Percentiles rank a stretch among this genome's conserved stretches.
Evolutionary conservation across 257 asterid genomes (phyloP).

Genomic region (Salvia splendens): DNA sequence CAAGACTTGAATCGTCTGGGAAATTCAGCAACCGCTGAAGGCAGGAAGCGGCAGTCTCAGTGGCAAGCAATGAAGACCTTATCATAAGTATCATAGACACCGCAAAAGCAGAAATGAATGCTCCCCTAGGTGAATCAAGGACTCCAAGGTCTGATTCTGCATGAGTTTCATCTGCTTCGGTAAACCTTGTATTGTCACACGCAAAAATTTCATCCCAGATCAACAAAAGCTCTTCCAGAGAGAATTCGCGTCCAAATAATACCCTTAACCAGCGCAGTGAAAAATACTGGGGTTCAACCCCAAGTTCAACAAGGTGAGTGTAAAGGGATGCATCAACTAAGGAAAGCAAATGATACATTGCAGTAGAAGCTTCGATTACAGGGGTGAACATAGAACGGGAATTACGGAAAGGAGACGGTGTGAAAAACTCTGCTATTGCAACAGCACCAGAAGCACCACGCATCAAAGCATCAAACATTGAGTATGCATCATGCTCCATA

Average conservation of each 20-base stretch:
- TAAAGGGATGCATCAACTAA: conserved; percentile 79
- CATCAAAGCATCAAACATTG: conserved; percentile 86
- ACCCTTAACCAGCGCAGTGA: conserved; percentile 91
- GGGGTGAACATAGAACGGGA: conserved; percentile 67
- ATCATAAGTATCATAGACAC: conserved; percentile 83
- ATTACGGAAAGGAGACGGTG: conserved; percentile 51
- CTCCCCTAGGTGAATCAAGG: conserved; percentile 76
- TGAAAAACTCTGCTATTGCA: conserved; percentile 80
- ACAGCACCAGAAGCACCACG: conserved; percentile 79
- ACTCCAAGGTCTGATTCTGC: conserved; percentile 50
- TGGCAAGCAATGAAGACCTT: conserved; percentile 83
- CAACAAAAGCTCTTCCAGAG: conserved; percentile 66
- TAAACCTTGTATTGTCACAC: conserved; percentile 50
- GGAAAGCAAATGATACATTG: conserved; percentile 79
- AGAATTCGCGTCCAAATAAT: conserved; percentile 90
- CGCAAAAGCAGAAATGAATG: conserved; percentile 84
- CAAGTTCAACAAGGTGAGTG: conserved; percentile 83
- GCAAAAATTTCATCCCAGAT: conserved; percentile 88
- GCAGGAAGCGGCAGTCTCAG: conserved; percentile 81
- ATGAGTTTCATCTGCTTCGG: conserved; percentile 36
- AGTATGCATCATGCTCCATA: conserved; percentile 90
- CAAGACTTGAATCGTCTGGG: conserved; percentile 62
- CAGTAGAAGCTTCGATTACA: conserved; percentile 81
- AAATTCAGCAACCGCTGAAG: conserved; percentile 80
- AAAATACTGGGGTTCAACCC: conserved; percentile 91